These are phyloP conservation scores for Coleophoma eucalyptorum DNA, from an alignment of 2,329 filamentous ascomycete genomes.

Conservation along the genomic window DNA sequence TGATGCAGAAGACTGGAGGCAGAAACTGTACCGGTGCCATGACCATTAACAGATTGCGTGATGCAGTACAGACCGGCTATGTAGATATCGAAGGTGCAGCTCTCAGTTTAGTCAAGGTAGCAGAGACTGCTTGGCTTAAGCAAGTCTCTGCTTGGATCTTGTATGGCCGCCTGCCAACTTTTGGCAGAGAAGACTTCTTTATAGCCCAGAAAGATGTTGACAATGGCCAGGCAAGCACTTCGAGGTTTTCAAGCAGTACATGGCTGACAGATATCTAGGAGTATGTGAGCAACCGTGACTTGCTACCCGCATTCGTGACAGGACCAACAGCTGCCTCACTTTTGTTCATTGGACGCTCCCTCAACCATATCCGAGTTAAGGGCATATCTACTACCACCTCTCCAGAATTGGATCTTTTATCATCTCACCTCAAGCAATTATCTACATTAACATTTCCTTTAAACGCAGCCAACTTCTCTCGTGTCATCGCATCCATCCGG, in stretches of 20 bases:
- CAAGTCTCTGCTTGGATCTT: constrained; percentile 88
- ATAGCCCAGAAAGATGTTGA: constrained; percentile 45
- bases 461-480: constrained; percentile 65
- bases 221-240: constrained; percentile 26
- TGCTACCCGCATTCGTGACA: constrained; percentile 79
- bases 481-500: constrained; percentile 71
- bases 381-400: constrained; percentile 35
- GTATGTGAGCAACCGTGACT: constrained; percentile 52
- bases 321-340: constrained; percentile 74
- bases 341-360: constrained; percentile 83
- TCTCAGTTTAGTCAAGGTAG: constrained; percentile 66
- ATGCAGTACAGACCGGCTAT: constrained; percentile 83
- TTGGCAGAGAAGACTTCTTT: constrained; percentile 84
- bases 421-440: constrained; percentile 66
- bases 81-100: constrained; percentile 78
- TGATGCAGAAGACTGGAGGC: constrained; percentile 40
- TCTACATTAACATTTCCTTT: constrained; percentile 70
- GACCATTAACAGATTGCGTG: constrained; percentile 73
- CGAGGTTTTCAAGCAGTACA: no score
- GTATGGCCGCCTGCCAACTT: constrained; percentile 76
- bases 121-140: constrained; percentile 88
- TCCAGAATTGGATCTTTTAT: constrained; percentile 55
- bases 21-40: constrained; percentile 60
- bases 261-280: constrained; percentile 32
- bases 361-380: constrained; percentile 73